phyloP scores from a whole-genome alignment of 495 filamentous ascomycete genomes.

The Aspergillus olivimuriae region DNA sequence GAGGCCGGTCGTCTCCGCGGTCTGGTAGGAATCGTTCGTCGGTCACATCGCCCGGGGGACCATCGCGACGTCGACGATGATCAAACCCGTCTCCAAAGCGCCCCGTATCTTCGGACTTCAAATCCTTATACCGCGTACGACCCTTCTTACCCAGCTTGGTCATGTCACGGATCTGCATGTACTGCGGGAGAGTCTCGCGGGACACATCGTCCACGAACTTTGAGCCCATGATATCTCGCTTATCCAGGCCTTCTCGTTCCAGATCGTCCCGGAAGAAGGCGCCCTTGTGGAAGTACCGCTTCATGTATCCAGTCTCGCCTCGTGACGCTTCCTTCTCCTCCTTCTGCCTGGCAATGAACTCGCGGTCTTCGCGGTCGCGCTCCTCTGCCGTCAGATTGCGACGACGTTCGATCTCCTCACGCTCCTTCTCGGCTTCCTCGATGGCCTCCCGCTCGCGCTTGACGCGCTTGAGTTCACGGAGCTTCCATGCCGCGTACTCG shows the following conservation, averaged over 20 bases:
- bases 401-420: conserved; percentile 83
- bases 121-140: conserved; percentile 80
- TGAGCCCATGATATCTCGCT: conserved; percentile 74
- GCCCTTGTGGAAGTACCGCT: conserved; percentile 95
- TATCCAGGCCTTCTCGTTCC: conserved; percentile 63
- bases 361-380: conserved; percentile 78
- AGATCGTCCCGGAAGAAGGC: conserved; percentile 87
- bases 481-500: conserved; percentile 88
- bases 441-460: conserved; percentile 81
- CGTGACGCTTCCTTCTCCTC: conserved; percentile 75
- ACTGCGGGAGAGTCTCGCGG: conserved; percentile 78
- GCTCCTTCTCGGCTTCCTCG: conserved; percentile 75
- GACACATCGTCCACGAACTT: conserved; percentile 72
- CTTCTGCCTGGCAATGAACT: conserved; percentile 68
- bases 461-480: conserved; percentile 82
- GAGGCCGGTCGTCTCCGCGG: conserved; percentile 30
- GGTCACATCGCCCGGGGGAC: conserved; percentile 36
- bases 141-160: conserved; percentile 91
- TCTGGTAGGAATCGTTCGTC: conserved; percentile 75
- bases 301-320: conserved; percentile 86
- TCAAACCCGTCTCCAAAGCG: conserved; percentile 63
- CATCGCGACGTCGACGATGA: conserved; percentile 36
- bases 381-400: conserved; percentile 83
- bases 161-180: conserved; percentile 90
- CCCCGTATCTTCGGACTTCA: conserved; percentile 89